Evolutionary conservation across 805 yeast species (phyloP).

Genomic region (Starmerella roubikii): DNA sequence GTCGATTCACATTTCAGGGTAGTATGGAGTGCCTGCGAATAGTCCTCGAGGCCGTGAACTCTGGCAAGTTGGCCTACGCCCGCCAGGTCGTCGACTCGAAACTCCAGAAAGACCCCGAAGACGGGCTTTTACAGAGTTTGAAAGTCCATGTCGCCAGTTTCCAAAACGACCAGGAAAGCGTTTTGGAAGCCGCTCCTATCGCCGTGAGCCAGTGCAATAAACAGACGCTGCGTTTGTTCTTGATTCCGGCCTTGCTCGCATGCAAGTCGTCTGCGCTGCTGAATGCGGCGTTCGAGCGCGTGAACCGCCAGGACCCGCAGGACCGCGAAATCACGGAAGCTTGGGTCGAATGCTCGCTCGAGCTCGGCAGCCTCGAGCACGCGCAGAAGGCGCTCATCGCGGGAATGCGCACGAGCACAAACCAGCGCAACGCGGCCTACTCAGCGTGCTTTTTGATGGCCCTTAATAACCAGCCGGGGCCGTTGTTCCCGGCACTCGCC

Average conservation of each 20-base stretch:
- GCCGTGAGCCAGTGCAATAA: constrained; percentile 9
- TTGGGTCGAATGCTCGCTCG: constrained; percentile 17
- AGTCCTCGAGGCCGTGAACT: constrained; percentile 32
- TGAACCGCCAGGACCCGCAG: constrained; percentile 15
- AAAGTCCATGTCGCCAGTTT: constrained; percentile 11
- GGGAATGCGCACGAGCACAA: constrained; percentile 17
- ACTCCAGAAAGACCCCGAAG: constrained; percentile 42
- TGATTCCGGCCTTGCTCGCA: constrained; percentile 18
- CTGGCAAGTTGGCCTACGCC: constrained; percentile 44
- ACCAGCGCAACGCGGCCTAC: constrained; percentile 16
- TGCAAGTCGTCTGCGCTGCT: constrained; percentile 24
- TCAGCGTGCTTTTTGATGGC: constrained; percentile 35
- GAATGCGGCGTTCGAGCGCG: constrained; percentile 18
- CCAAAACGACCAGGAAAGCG: constrained; percentile 7
- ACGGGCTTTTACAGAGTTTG: constrained; percentile 33
- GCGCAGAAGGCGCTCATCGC: constrained; percentile 21
- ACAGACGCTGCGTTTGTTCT: constrained; percentile 21
- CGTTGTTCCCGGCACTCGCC: constrained; percentile 50
- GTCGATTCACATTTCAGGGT: too few species aligned
- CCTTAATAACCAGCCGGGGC: constrained; percentile 21
- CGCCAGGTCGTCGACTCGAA: constrained; percentile 35
- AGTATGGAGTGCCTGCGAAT: constrained; percentile 13
- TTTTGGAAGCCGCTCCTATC: constrained; percentile 9
- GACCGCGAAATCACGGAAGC: constrained; percentile 16
- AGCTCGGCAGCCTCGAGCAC: constrained; percentile 13